These are phyloP conservation scores for Hypocreales sp. DNA, from an alignment of 2,329 filamentous ascomycete genomes.

Conservation along the genomic window DNA sequence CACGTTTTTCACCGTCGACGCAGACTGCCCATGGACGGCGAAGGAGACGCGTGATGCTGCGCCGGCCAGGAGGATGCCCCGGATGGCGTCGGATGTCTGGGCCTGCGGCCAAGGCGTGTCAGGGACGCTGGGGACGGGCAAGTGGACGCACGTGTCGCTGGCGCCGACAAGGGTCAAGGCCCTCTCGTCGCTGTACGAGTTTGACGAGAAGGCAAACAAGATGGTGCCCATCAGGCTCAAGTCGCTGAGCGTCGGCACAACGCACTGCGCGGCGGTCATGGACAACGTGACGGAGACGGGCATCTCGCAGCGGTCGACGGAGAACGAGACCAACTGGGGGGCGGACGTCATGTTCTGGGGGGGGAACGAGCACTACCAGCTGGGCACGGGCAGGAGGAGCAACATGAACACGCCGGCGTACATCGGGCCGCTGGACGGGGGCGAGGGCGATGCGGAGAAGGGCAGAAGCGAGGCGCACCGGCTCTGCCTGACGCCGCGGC, in stretches of 20 bases:
- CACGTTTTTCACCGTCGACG: constrained; percentile 78
- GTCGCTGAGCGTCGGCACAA: constrained; percentile 58
- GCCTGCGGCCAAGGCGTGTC: constrained; percentile 75
- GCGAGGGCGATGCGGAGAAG: constrained; percentile 40
- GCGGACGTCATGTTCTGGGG: constrained; percentile 88
- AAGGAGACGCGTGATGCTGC: constrained; percentile 6
- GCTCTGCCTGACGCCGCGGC: constrained; percentile 65
- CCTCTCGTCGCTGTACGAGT: constrained; percentile 75
- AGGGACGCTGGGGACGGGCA: constrained; percentile 69
- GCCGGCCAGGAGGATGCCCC: constrained; percentile 17
- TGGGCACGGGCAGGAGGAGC: constrained; percentile 79
- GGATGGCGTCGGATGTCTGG: constrained; percentile 50
- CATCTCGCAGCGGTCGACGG: constrained; percentile 30
- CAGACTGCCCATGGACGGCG: constrained; percentile 29
- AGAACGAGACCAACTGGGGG: constrained; percentile 73
- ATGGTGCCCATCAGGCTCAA: constrained; percentile 66
- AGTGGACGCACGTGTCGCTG: constrained; percentile 76
- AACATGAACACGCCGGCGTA: constrained; percentile 65
- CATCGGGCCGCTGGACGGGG: constrained; percentile 59
- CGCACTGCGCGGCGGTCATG: constrained; percentile 72
- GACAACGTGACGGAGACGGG: constrained; percentile 59
- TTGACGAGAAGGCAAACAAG: constrained; percentile 54
- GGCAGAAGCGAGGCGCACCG: constrained; percentile 52
- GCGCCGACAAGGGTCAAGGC: constrained; percentile 67
- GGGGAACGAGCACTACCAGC: constrained; percentile 84